Percentiles rank a stretch among this genome's conserved stretches.
Evolutionary conservation across 352 stramenopile species (phyloP).

Genomic region (Pythium aphanidermatum): DNA sequence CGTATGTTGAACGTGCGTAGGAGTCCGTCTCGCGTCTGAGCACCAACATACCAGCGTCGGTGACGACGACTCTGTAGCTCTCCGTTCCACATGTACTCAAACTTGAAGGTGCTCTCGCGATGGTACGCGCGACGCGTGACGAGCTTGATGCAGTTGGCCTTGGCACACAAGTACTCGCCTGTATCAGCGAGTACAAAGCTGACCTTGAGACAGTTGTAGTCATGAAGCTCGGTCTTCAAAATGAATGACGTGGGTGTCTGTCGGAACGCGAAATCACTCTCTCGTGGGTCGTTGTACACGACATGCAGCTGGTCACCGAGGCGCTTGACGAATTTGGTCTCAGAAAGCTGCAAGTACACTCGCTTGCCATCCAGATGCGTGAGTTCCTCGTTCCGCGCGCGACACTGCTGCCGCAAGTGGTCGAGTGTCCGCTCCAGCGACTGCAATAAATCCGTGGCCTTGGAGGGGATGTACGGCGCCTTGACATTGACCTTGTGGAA

Average conservation of each 20-base stretch:
- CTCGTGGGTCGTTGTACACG: constrained; percentile 49
- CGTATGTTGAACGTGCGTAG: constrained; percentile 55
- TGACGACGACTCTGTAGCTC: constrained; percentile 65
- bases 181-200: constrained; percentile 34
- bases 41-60: constrained; percentile 62
- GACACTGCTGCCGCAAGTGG: constrained; percentile 24
- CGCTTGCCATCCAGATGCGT: constrained; percentile 30
- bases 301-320: constrained; percentile 45
- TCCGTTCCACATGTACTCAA: constrained; percentile 58
- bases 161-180: constrained; percentile 42
- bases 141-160: constrained; percentile 48
- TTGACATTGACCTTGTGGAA: constrained; percentile 42
- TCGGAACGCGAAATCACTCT: constrained; percentile 57
- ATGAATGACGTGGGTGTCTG: constrained; percentile 50
- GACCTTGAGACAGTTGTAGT: constrained; percentile 57
- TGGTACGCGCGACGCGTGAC: constrained; percentile 36
- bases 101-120: constrained; percentile 57
- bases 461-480: constrained; percentile 38
- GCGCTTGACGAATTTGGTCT: constrained; percentile 45
- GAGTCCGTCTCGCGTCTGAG: constrained; percentile 55
- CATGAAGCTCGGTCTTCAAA: constrained; percentile 26
- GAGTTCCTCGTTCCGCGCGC: constrained; percentile 28
- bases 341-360: constrained; percentile 40
- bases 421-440: constrained; percentile 31
- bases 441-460: constrained; percentile 23